phyloP scores from a whole-genome alignment of 2,329 filamentous ascomycete genomes.

The Pseudocercospora vitis region DNA sequence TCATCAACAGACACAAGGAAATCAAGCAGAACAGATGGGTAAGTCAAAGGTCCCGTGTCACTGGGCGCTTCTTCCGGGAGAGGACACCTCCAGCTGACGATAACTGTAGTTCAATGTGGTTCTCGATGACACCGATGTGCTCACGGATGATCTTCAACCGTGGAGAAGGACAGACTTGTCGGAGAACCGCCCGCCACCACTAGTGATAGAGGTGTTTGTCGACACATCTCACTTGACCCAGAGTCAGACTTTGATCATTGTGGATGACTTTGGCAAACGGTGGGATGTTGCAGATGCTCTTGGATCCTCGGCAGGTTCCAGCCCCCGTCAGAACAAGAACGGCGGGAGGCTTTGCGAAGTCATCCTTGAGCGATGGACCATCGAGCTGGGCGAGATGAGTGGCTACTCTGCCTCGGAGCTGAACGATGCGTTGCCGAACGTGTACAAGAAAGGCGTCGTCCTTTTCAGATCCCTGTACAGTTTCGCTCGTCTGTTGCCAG shows the following conservation, averaged over 20 bases:
- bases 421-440: conserved; percentile 68
- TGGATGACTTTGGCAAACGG: conserved; percentile 85
- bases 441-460: conserved; percentile 97
- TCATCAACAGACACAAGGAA: conserved; percentile 57
- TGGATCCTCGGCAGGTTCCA: conserved; percentile 57
- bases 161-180: conserved; percentile 81
- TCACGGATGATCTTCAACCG: conserved; percentile 73
- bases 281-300: conserved; percentile 90
- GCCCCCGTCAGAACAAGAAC: conserved; percentile 46
- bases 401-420: conserved; percentile 57
- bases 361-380: conserved; percentile 84
- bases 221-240: conserved; percentile 64
- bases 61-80: no score
- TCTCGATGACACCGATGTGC: conserved; percentile 86
- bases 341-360: conserved; percentile 62
- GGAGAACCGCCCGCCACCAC: conserved; percentile 73
- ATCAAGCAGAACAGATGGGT: conserved; percentile 86
- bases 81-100: no score
- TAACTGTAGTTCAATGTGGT: conserved; percentile 81
- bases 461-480: conserved; percentile 88
- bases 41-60: conserved; percentile 43
- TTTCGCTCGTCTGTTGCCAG: conserved; percentile 76
- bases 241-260: conserved; percentile 81
- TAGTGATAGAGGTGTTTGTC: conserved; percentile 88
- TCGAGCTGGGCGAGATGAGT: conserved; percentile 70